Evolutionary conservation across 495 filamentous ascomycete genomes (phyloP).

Genomic region (Xylaria bambusicola): DNA sequence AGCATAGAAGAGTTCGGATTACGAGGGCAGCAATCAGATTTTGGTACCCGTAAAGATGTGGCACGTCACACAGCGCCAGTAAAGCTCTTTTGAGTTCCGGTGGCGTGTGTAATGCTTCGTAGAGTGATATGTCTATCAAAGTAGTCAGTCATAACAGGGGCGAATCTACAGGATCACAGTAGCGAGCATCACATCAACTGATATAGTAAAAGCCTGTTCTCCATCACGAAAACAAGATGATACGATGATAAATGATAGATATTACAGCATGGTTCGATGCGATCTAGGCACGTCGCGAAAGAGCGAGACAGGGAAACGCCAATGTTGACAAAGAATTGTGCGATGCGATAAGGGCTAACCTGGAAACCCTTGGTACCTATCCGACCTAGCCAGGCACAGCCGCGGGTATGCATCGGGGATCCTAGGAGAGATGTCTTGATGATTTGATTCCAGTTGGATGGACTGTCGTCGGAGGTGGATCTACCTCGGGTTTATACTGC

Average conservation of each 20-base stretch:
- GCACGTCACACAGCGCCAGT: background rate
- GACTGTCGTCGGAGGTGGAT: background rate
- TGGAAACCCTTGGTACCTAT: background rate
- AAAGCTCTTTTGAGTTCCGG: background rate
- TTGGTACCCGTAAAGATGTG: background rate
- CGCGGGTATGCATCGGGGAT: background rate
- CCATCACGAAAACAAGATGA: conserved; percentile 11
- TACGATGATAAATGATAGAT: background rate
- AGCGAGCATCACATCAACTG: background rate
- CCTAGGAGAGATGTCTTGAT: background rate
- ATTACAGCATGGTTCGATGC: background rate
- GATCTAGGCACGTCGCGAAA: too few species aligned
- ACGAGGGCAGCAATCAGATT: background rate
- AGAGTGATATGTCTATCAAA: too few species aligned
- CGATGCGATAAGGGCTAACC: background rate
- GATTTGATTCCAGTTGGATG: conserved; percentile 2
- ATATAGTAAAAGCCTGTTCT: background rate
- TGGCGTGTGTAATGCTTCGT: background rate
- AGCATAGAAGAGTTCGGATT: background rate
- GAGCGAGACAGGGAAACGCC: background rate
- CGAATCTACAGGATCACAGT: background rate
- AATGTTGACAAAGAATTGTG: background rate
- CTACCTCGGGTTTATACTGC: background rate
- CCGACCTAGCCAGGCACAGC: conserved; percentile 1
- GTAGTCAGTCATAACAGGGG: background rate